Conservation (phyloP, 176 grass and related monocot genomes). For the Oryza meridionalis region DNA sequence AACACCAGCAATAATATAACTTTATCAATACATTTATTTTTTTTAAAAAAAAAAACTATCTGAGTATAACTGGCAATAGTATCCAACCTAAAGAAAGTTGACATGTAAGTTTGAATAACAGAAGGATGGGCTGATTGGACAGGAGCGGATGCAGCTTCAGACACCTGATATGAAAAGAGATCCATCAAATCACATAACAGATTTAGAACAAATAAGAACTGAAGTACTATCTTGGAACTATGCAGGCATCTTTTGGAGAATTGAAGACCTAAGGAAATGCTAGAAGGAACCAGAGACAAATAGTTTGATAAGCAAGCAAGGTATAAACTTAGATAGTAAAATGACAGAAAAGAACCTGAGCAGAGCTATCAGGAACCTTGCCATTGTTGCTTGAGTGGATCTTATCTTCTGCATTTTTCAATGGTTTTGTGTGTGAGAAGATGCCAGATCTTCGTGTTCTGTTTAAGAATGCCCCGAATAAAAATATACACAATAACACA, state of each 20-base stretch:
- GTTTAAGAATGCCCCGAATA: slow-evolving; percentile 58
- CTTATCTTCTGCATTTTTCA: slow-evolving; percentile 48
- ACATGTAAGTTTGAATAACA: slow-evolving; percentile 84
- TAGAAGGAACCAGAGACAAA: slow-evolving; percentile 32
- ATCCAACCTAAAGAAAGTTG: slow-evolving; percentile 82
- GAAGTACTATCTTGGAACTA: neutral
- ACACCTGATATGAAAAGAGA: slow-evolving; percentile 45
- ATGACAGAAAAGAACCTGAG: slow-evolving; percentile 63
- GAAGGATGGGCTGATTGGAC: slow-evolving; percentile 53
- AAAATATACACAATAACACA: slow-evolving; percentile 55
- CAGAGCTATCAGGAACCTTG: slow-evolving; percentile 32
- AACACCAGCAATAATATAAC: slow-evolving; percentile 39
- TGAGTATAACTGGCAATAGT: slow-evolving; percentile 33
- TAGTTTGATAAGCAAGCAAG: slow-evolving; percentile 33
- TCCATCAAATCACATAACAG: slow-evolving; percentile 30
- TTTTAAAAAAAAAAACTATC: neutral
- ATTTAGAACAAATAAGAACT: slow-evolving; percentile 16
- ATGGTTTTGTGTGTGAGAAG: slow-evolving; percentile 36
- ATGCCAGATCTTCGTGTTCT: slow-evolving; percentile 58
- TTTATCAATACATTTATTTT: too few relatives aligned
- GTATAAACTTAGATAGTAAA: slow-evolving; percentile 1
- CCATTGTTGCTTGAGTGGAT: slow-evolving; percentile 43
- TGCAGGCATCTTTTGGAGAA: neutral
- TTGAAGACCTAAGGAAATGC: slow-evolving; percentile 14
- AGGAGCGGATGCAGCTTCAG: slow-evolving; percentile 45